Percentiles rank a stretch among this genome's conserved stretches.
phyloP scores from a whole-genome alignment of 306 rosid genomes.

The Ormosia semicastrata region DNA sequence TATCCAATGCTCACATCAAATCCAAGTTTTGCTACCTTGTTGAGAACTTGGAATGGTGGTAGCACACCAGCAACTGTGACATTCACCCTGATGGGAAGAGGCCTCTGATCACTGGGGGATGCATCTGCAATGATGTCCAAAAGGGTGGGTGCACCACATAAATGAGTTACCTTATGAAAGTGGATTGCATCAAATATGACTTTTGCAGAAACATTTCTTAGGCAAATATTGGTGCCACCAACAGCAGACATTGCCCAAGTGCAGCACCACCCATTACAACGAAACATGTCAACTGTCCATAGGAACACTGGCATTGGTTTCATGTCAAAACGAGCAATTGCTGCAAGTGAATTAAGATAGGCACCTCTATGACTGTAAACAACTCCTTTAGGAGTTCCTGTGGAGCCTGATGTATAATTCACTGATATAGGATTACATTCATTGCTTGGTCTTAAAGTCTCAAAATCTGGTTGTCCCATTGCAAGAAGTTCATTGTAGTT shows the following conservation, averaged over 20 bases:
- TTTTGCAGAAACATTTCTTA: slow-evolving; percentile 44
- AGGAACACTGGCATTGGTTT: slow-evolving; percentile 53
- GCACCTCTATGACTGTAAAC: slow-evolving; percentile 75
- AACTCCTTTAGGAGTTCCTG: slow-evolving; percentile 77
- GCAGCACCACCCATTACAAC: slow-evolving; percentile 92
- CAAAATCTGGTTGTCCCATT: slow-evolving; percentile 35
- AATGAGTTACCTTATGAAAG: slow-evolving; percentile 60
- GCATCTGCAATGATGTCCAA: slow-evolving; percentile 53
- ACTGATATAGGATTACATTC: slow-evolving; percentile 76
- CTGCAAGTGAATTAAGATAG: slow-evolving; percentile 65
- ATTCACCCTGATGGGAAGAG: slow-evolving; percentile 48
- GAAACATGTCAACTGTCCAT: slow-evolving; percentile 97
- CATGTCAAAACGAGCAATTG: slow-evolving; percentile 46
- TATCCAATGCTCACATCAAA: slow-evolving; percentile 72
- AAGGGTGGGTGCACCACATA: slow-evolving; percentile 72
- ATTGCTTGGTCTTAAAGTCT: slow-evolving; percentile 30
- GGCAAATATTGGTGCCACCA: slow-evolving; percentile 80
- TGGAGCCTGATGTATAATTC: slow-evolving; percentile 83
- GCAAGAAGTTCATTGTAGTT: slow-evolving; percentile 44
- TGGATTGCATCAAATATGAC: slow-evolving; percentile 51
- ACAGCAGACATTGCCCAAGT: slow-evolving; percentile 73
- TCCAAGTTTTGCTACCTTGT: slow-evolving; percentile 51
- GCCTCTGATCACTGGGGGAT: neutral
- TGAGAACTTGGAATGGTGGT: slow-evolving; percentile 49
- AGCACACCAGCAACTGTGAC: slow-evolving; percentile 70